A percentile compares a stretch with the other conserved stretches of the same genome.
Conservation (phyloP, 2,329 filamentous ascomycete species). For the Exophiala mesophila region DNA sequence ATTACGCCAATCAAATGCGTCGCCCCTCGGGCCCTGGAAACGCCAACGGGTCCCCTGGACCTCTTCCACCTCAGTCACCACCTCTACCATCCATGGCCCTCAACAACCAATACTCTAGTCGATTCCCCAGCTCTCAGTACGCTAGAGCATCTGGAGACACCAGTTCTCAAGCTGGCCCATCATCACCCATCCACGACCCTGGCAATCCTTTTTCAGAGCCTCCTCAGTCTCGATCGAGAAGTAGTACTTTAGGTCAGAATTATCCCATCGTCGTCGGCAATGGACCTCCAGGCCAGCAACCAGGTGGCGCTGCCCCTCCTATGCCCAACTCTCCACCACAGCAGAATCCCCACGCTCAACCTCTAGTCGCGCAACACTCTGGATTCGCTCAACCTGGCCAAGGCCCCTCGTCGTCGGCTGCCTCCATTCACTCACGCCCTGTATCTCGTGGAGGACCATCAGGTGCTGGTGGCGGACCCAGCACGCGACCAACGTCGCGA, state of each 20-base stretch:
- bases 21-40: slow-evolving; percentile 10
- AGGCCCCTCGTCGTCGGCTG: neutral
- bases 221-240: slow-evolving; percentile 18
- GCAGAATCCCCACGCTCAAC: slow-evolving; percentile 15
- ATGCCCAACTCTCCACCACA: slow-evolving; percentile 19
- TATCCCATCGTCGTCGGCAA: slow-evolving; percentile 18
- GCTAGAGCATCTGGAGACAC: neutral
- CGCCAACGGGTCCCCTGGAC: slow-evolving; percentile 1
- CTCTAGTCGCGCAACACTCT: slow-evolving; percentile 23
- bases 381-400: slow-evolving; percentile 10
- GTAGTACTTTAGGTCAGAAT: slow-evolving; percentile 24
- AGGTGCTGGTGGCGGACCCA: slow-evolving; percentile 11
- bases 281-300: slow-evolving; percentile 2
- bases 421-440: slow-evolving; percentile 15
- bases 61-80: slow-evolving; percentile 12
- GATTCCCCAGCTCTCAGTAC: slow-evolving; percentile 22
- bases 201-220: slow-evolving; percentile 15
- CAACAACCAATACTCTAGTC: slow-evolving; percentile 9
- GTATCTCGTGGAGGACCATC: slow-evolving; percentile 12
- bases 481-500: slow-evolving; percentile 20
- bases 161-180: neutral
- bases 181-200: slow-evolving; percentile 17
- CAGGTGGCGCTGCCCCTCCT: slow-evolving; percentile 5
- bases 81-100: slow-evolving; percentile 9
- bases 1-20: slow-evolving; percentile 11